These are phyloP conservation scores for Venturia pyrina DNA, from an alignment of 2,329 filamentous ascomycete species.

Conservation along the genomic window DNA sequence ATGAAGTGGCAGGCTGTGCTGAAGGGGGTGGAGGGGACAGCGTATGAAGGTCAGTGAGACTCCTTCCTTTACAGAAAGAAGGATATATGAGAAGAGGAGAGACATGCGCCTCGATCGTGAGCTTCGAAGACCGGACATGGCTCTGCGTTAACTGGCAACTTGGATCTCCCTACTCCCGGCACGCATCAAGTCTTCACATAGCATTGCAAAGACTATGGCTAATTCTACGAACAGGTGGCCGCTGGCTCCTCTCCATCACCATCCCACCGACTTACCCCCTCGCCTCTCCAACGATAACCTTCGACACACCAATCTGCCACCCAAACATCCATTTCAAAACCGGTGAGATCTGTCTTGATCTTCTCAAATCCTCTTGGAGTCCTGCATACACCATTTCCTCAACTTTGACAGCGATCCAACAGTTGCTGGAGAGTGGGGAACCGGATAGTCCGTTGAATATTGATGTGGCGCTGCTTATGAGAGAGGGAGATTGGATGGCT, in stretches of 20 bases:
- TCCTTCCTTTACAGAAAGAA: neutral
- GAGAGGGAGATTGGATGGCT: constrained; percentile 57
- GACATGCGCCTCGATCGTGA: neutral
- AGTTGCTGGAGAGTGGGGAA: constrained; percentile 59
- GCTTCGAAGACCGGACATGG: neutral
- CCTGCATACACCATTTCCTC: constrained; percentile 74
- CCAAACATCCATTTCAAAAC: constrained; percentile 60
- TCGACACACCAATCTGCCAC: constrained; percentile 77
- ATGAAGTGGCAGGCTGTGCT: constrained; percentile 52
- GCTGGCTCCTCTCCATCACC: constrained; percentile 71
- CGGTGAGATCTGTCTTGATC: constrained; percentile 89
- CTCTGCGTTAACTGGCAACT: neutral
- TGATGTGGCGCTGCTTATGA: constrained; percentile 61
- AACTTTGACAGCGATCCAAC: constrained; percentile 61
- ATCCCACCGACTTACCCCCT: constrained; percentile 74
- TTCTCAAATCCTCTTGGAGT: constrained; percentile 69
- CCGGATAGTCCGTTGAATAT: constrained; percentile 70
- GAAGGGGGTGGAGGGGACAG: constrained; percentile 47
- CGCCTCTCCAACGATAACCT: constrained; percentile 64
- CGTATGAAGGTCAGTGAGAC: constrained; percentile 44
- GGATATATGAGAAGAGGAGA: neutral
- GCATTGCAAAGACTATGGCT: neutral
- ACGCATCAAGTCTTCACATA: neutral
- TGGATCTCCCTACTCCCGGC: neutral
- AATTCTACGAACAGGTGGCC: constrained; percentile 44